Evolutionary conservation across 352 stramenopile genomes (phyloP), one percentile per base, ranked within the genome.

Genomic region (Thalassiosira pacifica): DNA sequence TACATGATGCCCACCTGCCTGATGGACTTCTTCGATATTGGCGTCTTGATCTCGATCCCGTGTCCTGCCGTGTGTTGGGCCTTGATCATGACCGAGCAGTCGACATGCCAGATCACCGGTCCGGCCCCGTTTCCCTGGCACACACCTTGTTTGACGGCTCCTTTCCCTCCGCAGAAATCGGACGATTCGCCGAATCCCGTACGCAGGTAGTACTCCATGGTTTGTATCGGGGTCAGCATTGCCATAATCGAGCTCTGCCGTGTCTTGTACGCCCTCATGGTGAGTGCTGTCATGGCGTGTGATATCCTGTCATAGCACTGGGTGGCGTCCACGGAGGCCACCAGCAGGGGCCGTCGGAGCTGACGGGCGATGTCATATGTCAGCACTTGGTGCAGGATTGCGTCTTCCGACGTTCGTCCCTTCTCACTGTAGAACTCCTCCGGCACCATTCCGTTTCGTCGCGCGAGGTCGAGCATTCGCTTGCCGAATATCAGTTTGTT

Each of bases 401-500:
- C 68, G 24, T 76, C 68, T n/a, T 76, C 52, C 37, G 52, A 48
- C 24, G 65, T 81, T n/a, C 27, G 48, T 10, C 67, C 29, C 0
- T 66, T 53, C 18, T 81, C 57, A 34, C 27, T 77, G 42, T 64
- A 86, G 4, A 61, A 27, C 19, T 86, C 79, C 24, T 63, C 70
- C 0, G 79, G 79, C 6, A 86, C 53, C 16, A 86, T 19, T 9
- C 60, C 42, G 2, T 80, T 26, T 0, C 16, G 19, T 0, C 53
- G 61, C 57, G 72, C 72, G 0, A 64, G 24, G 0, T 80, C 32
- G 22, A 88, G 48, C 75, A 85, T 85, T 0, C 75, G 42, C 0
- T 32, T 37, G 0, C 74, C 81, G 26, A 80, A 83, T 40, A 88
- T 77, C 0, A 73, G 18, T 48, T 81, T 88, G 29, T 81, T 88